These are phyloP conservation scores for Murraya koenigii DNA, from an alignment of 345 rosid genomes.

Conservation along the genomic window DNA sequence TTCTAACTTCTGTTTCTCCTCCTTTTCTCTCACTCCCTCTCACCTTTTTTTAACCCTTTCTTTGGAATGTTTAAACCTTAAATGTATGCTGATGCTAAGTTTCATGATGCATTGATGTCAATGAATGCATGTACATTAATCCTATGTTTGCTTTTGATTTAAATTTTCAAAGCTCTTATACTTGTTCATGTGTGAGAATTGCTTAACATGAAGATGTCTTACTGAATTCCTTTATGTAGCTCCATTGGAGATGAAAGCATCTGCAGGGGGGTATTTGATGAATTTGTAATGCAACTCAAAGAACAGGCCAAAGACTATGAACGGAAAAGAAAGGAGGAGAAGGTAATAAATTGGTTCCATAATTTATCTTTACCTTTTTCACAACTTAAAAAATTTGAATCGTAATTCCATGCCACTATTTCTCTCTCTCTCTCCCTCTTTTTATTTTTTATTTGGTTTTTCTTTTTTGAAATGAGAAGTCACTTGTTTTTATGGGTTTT, in stretches of 20 bases:
- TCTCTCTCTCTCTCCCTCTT: not conserved
- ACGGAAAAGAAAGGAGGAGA: slow-evolving; percentile 60
- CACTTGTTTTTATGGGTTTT: not conserved
- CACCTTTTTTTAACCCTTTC: not conserved
- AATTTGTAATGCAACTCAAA: slow-evolving; percentile 57
- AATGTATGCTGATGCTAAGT: not conserved
- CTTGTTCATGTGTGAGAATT: not conserved
- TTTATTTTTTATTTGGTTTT: not conserved
- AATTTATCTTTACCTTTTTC: not conserved
- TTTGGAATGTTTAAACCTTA: not conserved
- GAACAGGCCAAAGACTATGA: slow-evolving; percentile 64
- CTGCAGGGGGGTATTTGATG: slow-evolving; percentile 65
- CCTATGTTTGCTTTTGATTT: not conserved
- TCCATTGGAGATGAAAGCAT: slow-evolving; percentile 67
- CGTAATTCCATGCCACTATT: not conserved
- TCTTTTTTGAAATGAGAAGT: not conserved
- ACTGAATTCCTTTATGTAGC: slow-evolving; percentile 41
- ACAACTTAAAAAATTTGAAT: not conserved
- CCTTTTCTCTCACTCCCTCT: too few species aligned
- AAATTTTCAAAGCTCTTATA: slow-evolving; percentile 5
- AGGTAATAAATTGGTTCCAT: slow-evolving; percentile 41
- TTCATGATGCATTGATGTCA: not conserved
- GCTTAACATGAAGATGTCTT: slow-evolving; percentile 5
- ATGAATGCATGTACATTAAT: not conserved
- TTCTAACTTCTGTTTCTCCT: not conserved